phyloP scores from a whole-genome alignment of 768 basidiomycete species.

The Lactarius vividus region DNA sequence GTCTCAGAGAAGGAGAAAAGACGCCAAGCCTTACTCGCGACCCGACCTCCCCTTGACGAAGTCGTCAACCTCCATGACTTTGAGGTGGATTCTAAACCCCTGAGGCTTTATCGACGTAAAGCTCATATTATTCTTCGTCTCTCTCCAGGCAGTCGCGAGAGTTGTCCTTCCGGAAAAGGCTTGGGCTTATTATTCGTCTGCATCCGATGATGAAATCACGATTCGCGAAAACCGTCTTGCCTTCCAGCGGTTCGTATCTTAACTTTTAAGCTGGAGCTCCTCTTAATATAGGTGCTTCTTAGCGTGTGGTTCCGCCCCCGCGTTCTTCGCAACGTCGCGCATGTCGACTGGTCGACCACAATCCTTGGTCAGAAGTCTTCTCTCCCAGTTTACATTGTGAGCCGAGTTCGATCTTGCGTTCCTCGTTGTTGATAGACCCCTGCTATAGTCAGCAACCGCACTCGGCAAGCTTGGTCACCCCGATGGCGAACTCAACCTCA shows the following conservation, averaged over 20 bases:
- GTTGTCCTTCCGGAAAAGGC: conserved; percentile 80
- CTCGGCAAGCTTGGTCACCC: conserved; percentile 94
- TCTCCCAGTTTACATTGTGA: conserved; percentile 81
- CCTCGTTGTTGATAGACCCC: background rate
- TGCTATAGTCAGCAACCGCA: conserved; percentile 65
- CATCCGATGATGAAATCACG: conserved; percentile 93
- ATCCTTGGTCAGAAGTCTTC: conserved; percentile 73
- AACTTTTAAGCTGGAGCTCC: background rate
- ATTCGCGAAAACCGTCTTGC: conserved; percentile 86
- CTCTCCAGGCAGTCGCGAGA: conserved; percentile 70
- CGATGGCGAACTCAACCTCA: conserved; percentile 92
- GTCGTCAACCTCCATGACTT: conserved; percentile 93
- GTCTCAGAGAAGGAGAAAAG: conserved; percentile 70
- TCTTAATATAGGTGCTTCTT: background rate
- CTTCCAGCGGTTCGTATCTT: conserved; percentile 66
- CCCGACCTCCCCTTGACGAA: conserved; percentile 70
- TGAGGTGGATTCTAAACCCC: conserved; percentile 50
- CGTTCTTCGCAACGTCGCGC: conserved; percentile 71
- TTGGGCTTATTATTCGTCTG: conserved; percentile 97
- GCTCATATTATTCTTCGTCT: background rate
- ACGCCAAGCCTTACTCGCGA: conserved; percentile 57
- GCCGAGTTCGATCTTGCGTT: conserved; percentile 20
- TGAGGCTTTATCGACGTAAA: background rate
- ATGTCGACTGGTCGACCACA: conserved; percentile 78
- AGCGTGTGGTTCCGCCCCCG: conserved; percentile 37